These are phyloP conservation scores for Fusarium sp. DNA, from an alignment of 2,329 filamentous ascomycete species.

Conservation along the genomic window DNA sequence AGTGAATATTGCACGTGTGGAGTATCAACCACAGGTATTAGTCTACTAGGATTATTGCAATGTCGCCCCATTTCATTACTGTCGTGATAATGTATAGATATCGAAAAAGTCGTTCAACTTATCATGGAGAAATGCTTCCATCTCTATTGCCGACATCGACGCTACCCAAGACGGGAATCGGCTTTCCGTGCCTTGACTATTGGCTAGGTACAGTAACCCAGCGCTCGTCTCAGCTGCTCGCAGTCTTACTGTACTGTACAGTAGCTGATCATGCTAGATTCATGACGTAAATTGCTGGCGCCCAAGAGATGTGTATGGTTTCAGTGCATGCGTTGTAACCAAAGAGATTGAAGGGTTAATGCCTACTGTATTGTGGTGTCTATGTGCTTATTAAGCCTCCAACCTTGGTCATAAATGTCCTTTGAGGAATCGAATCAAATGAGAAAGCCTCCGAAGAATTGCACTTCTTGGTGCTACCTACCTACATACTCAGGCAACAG, in stretches of 20 bases:
- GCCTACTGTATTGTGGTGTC: not conserved
- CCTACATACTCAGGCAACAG: not conserved
- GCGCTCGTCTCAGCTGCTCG: not conserved
- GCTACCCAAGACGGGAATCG: conserved; percentile 3
- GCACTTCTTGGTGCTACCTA: not conserved
- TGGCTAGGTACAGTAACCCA: conserved; percentile 7
- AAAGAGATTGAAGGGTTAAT: not conserved
- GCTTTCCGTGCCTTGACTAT: conserved; percentile 1
- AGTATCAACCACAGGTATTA: no score
- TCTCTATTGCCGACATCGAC: no score
- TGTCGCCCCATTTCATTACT: not conserved
- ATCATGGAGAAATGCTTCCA: not conserved
- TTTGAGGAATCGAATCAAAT: not conserved
- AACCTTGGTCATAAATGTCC: not conserved
- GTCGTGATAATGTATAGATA: not conserved
- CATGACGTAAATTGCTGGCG: conserved; percentile 5
- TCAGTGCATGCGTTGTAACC: conserved; percentile 1
- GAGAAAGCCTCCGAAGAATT: not conserved
- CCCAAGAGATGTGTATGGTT: not conserved
- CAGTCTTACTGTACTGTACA: not conserved
- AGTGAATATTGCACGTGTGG: no score
- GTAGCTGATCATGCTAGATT: not conserved
- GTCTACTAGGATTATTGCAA: not conserved
- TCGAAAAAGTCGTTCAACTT: not conserved
- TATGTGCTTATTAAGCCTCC: not conserved